A percentile compares a stretch with the other conserved stretches of the same genome.
Conservation (phyloP, 106 monocot species). For the Dioscorea dumetorum region DNA sequence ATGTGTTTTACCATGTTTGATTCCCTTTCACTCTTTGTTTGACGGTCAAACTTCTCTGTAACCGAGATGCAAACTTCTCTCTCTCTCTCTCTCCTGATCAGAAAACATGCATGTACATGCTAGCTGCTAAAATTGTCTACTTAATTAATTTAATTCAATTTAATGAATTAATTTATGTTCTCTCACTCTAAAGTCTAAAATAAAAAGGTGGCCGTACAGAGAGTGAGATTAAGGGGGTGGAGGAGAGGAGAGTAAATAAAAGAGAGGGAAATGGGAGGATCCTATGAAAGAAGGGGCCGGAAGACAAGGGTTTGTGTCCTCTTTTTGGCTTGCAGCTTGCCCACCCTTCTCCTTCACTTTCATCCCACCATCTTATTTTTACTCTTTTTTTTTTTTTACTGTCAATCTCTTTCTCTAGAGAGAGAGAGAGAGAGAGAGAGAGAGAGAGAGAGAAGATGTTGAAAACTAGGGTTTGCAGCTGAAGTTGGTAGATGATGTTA, state of each 20-base stretch:
- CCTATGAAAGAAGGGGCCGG: conserved; percentile 24
- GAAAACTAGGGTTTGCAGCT: no score
- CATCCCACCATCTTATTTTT: neutral
- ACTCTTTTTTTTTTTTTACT: conserved; percentile 2
- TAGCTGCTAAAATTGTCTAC: no score
- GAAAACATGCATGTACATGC: no score
- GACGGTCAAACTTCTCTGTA: conserved; percentile 65
- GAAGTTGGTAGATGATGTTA: no score
- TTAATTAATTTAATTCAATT: neutral
- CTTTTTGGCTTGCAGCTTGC: conserved; percentile 44
- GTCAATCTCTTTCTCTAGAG: neutral
- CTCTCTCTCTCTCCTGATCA: neutral
- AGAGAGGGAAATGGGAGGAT: conserved; percentile 11
- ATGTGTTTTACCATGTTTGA: conserved; percentile 65
- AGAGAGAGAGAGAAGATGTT: no score
- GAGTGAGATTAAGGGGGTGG: neutral
- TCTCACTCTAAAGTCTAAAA: neutral
- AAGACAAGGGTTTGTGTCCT: conserved; percentile 86
- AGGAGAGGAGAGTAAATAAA: neutral
- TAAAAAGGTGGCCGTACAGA: no score
- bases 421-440: no score
- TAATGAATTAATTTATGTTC: neutral
- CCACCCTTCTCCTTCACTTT: conserved; percentile 7
- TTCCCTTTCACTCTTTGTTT: conserved; percentile 20
- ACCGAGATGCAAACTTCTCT: conserved; percentile 21